These are phyloP conservation scores for Salix udensis DNA, from an alignment of 345 rosid species.

Conservation along the genomic window DNA sequence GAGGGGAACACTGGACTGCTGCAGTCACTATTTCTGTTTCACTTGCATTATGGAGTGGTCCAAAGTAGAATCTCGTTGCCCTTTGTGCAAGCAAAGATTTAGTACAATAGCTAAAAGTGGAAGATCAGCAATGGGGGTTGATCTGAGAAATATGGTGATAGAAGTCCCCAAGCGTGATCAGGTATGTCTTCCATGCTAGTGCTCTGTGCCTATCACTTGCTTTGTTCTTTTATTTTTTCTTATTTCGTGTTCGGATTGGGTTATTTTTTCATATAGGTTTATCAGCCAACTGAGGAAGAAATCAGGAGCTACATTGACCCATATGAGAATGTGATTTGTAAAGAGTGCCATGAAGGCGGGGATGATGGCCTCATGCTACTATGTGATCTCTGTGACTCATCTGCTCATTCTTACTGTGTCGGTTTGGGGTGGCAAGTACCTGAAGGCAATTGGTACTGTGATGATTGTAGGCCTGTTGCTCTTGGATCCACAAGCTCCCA, in stretches of 20 bases:
- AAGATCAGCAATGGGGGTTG: conserved; percentile 69
- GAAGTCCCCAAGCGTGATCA: conserved; percentile 87
- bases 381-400: conserved; percentile 95
- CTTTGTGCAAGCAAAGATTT: conserved; percentile 92
- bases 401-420: conserved; percentile 96
- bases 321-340: conserved; percentile 82
- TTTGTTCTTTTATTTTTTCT: neutral
- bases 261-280: conserved; percentile 54
- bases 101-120: conserved; percentile 74
- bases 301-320: conserved; percentile 90
- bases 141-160: conserved; percentile 65
- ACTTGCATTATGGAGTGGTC: conserved; percentile 98
- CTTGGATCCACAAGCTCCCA: conserved; percentile 70
- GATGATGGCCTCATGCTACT: conserved; percentile 97
- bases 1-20: conserved; percentile 77
- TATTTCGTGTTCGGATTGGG: conserved; percentile 12
- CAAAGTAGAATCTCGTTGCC: conserved; percentile 96
- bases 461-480: conserved; percentile 84
- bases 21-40: conserved; percentile 94
- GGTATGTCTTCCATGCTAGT: conserved; percentile 40
- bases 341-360: conserved; percentile 94
- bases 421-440: conserved; percentile 96
- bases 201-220: conserved; percentile 1
- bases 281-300: conserved; percentile 97
- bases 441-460: conserved; percentile 98